Percentiles rank a stretch among this genome's conserved stretches.
Evolutionary conservation across 495 filamentous ascomycete genomes (phyloP).

Genomic region (Paragyromitra xinjiangensis): DNA sequence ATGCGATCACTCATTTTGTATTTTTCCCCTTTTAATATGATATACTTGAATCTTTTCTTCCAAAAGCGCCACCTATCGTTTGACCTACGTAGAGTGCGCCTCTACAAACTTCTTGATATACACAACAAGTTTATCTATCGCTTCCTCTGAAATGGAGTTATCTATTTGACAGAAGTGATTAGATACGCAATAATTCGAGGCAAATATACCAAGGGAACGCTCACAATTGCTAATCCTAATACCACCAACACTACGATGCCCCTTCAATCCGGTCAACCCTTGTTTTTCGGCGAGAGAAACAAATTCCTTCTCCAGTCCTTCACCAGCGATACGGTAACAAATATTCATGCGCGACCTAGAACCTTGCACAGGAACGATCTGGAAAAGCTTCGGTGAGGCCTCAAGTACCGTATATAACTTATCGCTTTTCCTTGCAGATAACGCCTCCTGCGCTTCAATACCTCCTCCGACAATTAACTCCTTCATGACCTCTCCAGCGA

Average conservation of each 20-base stretch:
- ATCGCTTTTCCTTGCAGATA: slow-evolving; percentile 75
- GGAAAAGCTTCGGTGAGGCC: slow-evolving; percentile 66
- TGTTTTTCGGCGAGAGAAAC: slow-evolving; percentile 72
- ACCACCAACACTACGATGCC: slow-evolving; percentile 81
- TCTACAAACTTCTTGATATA: slow-evolving; percentile 69
- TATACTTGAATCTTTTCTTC: neutral
- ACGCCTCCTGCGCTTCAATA: slow-evolving; percentile 73
- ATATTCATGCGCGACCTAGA: slow-evolving; percentile 90
- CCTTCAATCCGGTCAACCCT: slow-evolving; percentile 77
- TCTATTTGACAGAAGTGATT: slow-evolving; percentile 54
- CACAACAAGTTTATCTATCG: slow-evolving; percentile 67
- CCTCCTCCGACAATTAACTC: slow-evolving; percentile 70
- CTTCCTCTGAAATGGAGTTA: slow-evolving; percentile 69
- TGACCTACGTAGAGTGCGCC: slow-evolving; percentile 28
- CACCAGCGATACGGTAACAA: slow-evolving; percentile 79
- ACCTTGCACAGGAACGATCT: slow-evolving; percentile 74
- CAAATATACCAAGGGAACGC: neutral
- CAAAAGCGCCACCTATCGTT: neutral
- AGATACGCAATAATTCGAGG: slow-evolving; percentile 23
- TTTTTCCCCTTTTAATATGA: neutral
- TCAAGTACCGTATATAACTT: slow-evolving; percentile 79
- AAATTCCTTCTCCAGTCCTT: slow-evolving; percentile 76
- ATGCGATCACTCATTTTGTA: neutral
- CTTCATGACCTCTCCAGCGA: slow-evolving; percentile 84
- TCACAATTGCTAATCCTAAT: slow-evolving; percentile 68